Conservation (phyloP, 1,284 basidiomycete species). For the Moesziomyces aphidis region DNA sequence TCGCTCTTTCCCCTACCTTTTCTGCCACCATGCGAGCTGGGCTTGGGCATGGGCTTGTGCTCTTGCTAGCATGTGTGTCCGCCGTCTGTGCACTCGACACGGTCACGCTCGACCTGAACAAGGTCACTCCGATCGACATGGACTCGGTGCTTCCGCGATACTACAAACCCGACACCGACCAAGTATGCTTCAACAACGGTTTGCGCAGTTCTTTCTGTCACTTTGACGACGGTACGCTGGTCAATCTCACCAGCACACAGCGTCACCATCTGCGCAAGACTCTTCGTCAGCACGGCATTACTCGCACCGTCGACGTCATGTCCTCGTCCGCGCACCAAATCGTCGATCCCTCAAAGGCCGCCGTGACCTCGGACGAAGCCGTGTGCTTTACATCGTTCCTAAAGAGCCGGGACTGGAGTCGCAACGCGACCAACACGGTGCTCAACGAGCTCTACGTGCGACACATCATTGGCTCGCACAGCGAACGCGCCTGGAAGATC, state of each 20-base stretch:
- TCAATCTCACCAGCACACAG: not conserved
- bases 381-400: slow-evolving; percentile 12
- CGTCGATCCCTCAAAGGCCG: not conserved
- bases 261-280: not conserved
- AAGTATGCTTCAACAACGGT: slow-evolving; percentile 24
- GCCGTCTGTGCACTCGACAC: not conserved
- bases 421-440: slow-evolving; percentile 3
- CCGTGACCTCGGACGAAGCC: not conserved
- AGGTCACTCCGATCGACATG: not conserved
- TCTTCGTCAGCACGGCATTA: not conserved
- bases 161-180: slow-evolving; percentile 19
- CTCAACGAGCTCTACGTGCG: slow-evolving; percentile 35
- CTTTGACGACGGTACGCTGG: not conserved
- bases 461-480: slow-evolving; percentile 5
- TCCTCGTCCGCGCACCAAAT: not conserved
- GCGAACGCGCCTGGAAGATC: slow-evolving; percentile 3
- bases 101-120: not conserved
- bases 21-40: no score
- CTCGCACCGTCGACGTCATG: not conserved
- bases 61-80: not conserved
- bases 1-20: not conserved
- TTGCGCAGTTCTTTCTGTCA: slow-evolving; percentile 6
- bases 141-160: not conserved
- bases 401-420: not conserved
- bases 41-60: not conserved